phyloP scores from a whole-genome alignment of 2,329 filamentous ascomycete genomes.

The Penicillium glabrum region DNA sequence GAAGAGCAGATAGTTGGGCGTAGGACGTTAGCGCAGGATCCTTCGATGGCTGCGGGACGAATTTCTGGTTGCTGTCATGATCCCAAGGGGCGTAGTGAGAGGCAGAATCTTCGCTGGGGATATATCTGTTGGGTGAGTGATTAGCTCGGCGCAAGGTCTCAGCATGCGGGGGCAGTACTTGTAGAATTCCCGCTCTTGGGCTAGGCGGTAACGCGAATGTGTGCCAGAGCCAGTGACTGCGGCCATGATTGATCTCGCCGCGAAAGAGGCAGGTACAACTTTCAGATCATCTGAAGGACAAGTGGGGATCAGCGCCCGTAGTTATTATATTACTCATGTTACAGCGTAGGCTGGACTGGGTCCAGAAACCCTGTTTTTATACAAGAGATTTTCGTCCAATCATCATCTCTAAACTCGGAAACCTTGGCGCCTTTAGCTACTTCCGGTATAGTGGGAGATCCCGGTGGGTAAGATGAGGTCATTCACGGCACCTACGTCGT shows the following conservation, averaged over 20 bases:
- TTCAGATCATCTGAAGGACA: neutral
- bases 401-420: neutral
- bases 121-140: conserved; percentile 4
- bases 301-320: neutral
- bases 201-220: conserved; percentile 7
- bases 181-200: conserved; percentile 13
- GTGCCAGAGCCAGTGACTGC: neutral
- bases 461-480: neutral
- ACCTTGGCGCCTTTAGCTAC: neutral
- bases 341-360: neutral
- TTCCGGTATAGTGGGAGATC: neutral
- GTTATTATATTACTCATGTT: neutral
- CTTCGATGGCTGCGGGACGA: conserved; percentile 26
- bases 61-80: conserved; percentile 12
- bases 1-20: conserved; percentile 50
- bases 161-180: neutral
- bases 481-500: neutral
- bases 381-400: neutral
- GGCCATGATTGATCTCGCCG: neutral
- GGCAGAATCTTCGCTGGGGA: conserved; percentile 17
- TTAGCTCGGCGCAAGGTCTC: neutral
- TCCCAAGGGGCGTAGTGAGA: conserved; percentile 26
- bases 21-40: conserved; percentile 48
- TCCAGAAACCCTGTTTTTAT: neutral
- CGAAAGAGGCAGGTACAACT: neutral